These are phyloP conservation scores for Geranium rotundifolium DNA, from an alignment of 345 rosid species.

Conservation along the genomic window DNA sequence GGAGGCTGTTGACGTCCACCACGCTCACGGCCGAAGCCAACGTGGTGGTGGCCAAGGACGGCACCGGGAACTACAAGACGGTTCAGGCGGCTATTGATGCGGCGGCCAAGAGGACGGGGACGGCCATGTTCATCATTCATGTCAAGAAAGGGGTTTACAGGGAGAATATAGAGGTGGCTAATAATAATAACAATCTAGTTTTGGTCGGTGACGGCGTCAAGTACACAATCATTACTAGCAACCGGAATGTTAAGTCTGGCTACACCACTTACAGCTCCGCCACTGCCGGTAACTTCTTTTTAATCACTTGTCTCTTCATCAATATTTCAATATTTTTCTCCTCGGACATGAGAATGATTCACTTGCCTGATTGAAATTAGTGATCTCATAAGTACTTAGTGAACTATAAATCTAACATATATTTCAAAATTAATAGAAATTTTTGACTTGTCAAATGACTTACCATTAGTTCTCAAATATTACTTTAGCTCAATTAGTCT, in stretches of 20 bases:
- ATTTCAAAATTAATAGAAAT: not conserved
- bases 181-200: conserved; percentile 22
- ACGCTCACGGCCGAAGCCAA: conserved; percentile 18
- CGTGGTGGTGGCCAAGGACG: conserved; percentile 33
- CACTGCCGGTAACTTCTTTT: conserved; percentile 17
- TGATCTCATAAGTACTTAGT: too few species aligned
- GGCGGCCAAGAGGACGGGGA: conserved; percentile 21
- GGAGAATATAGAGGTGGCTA: conserved; percentile 21
- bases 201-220: conserved; percentile 27
- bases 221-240: conserved; percentile 28
- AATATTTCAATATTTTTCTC: not conserved
- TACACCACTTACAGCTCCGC: conserved; percentile 33
- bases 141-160: conserved; percentile 20
- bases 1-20: conserved; percentile 25
- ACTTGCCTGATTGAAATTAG: too few species aligned
- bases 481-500: too few species aligned
- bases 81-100: conserved; percentile 23
- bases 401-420: not conserved
- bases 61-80: conserved; percentile 25
- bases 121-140: conserved; percentile 19
- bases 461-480: too few species aligned
- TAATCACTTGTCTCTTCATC: not conserved
- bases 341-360: too few species aligned
- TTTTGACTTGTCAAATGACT: too few species aligned
- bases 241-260: conserved; percentile 33